Conservation (phyloP, 2,329 filamentous ascomycete genomes). For the Botrytis sinoallii region DNA sequence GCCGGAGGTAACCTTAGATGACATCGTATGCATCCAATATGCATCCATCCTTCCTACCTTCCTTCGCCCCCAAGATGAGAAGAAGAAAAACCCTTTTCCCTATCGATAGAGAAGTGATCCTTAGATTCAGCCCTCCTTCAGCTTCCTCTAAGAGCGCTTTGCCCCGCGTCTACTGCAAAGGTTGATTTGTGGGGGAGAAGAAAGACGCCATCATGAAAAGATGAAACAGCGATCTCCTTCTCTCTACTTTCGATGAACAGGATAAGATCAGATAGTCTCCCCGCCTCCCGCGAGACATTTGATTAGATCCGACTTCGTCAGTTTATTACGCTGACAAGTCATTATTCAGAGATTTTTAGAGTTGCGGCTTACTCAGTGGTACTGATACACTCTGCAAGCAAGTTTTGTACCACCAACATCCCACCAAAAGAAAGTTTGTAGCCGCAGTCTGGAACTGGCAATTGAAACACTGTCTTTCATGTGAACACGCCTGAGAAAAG, state of each 20-base stretch:
- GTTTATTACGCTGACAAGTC: slow-evolving; percentile 3
- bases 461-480: slow-evolving; percentile 7
- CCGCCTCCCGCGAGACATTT: slow-evolving; percentile 3
- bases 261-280: slow-evolving; percentile 11
- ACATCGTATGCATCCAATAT: slow-evolving; percentile 4
- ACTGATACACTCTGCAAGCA: not conserved
- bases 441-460: not conserved
- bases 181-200: slow-evolving; percentile 16
- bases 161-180: slow-evolving; percentile 18
- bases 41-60: slow-evolving; percentile 14
- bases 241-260: not conserved
- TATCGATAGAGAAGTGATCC: slow-evolving; percentile 18
- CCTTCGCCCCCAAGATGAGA: slow-evolving; percentile 5
- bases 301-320: not conserved
- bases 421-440: slow-evolving; percentile 5
- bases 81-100: not conserved
- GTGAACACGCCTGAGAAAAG: not conserved
- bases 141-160: slow-evolving; percentile 16
- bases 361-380: slow-evolving; percentile 6
- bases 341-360: not conserved
- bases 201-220: slow-evolving; percentile 7
- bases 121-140: slow-evolving; percentile 14
- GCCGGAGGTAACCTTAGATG: slow-evolving; percentile 16
- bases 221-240: slow-evolving; percentile 13
- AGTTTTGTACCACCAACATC: not conserved